These are phyloP conservation scores for Beauveria caledonica DNA, from an alignment of 2,329 filamentous ascomycete genomes.

Conservation along the genomic window DNA sequence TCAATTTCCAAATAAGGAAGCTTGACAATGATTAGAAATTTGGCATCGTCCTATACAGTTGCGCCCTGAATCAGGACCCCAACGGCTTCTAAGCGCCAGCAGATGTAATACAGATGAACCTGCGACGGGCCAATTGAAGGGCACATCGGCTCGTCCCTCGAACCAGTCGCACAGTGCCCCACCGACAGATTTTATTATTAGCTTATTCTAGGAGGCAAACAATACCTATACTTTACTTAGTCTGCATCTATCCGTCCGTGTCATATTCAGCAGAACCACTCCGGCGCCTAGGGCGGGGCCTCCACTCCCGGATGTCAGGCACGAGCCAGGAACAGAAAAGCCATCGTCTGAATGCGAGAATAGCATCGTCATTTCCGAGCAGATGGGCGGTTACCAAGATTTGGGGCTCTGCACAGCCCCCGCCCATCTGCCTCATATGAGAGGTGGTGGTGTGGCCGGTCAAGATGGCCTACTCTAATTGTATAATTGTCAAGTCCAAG, in stretches of 20 bases:
- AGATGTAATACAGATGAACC: background rate
- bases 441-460: background rate
- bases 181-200: background rate
- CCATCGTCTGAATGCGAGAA: background rate
- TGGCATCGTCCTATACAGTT: background rate
- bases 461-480: background rate
- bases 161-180: background rate
- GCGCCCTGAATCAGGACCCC: background rate
- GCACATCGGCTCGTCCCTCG: background rate
- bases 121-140: background rate
- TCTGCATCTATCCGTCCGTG: background rate
- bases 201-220: background rate
- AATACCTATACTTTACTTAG: no score
- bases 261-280: background rate
- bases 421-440: background rate
- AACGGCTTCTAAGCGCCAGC: conserved; percentile 1
- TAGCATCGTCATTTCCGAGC: conserved; percentile 2
- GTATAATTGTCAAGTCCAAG: no score
- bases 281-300: background rate
- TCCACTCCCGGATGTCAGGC: background rate
- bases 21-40: background rate
- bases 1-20: background rate
- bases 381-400: conserved; percentile 8
- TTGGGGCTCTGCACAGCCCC: conserved; percentile 11
- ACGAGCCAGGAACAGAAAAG: background rate